Percentiles rank a stretch among this genome's conserved stretches.
Conservation (phyloP, 108 stramenopile species). For the Conticribra guillardii region DNA sequence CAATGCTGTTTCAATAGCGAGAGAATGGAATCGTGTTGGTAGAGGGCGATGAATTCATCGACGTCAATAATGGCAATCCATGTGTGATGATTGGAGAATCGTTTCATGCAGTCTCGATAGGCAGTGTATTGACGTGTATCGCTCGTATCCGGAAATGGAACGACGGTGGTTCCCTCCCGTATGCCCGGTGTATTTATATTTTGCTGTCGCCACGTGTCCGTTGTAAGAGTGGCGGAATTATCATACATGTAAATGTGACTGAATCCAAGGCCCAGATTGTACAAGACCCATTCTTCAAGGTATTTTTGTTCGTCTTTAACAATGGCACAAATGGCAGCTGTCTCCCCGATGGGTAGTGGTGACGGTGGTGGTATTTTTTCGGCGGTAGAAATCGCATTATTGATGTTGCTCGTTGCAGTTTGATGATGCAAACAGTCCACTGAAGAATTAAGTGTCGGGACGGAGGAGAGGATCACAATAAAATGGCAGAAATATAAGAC, state of each 20-base stretch:
- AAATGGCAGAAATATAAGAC: no score
- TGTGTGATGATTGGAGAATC: slow-evolving; percentile 2
- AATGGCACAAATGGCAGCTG: slow-evolving; percentile 32
- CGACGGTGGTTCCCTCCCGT: slow-evolving; percentile 1
- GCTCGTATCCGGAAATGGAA: not conserved
- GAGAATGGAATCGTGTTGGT: not conserved
- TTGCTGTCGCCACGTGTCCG: not conserved
- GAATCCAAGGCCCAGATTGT: slow-evolving; percentile 44
- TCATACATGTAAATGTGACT: slow-evolving; percentile 42
- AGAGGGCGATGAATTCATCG: slow-evolving; percentile 7
- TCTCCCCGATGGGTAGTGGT: not conserved
- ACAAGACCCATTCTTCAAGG: slow-evolving; percentile 43
- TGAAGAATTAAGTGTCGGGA: no score
- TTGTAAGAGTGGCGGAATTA: slow-evolving; percentile 9
- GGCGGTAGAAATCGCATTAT: no score
- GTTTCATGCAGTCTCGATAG: slow-evolving; percentile 11
- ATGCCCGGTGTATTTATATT: not conserved
- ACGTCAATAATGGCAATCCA: slow-evolving; percentile 8
- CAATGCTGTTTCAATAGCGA: slow-evolving; percentile 2
- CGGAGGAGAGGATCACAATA: no score
- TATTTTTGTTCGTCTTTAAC: slow-evolving; percentile 35
- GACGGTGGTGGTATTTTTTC: not conserved
- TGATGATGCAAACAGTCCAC: no score
- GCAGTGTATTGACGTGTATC: slow-evolving; percentile 4
- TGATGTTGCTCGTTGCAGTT: no score